Evolutionary conservation across 352 stramenopile species (phyloP).

Genomic region (Phytophthora pistaciae): DNA sequence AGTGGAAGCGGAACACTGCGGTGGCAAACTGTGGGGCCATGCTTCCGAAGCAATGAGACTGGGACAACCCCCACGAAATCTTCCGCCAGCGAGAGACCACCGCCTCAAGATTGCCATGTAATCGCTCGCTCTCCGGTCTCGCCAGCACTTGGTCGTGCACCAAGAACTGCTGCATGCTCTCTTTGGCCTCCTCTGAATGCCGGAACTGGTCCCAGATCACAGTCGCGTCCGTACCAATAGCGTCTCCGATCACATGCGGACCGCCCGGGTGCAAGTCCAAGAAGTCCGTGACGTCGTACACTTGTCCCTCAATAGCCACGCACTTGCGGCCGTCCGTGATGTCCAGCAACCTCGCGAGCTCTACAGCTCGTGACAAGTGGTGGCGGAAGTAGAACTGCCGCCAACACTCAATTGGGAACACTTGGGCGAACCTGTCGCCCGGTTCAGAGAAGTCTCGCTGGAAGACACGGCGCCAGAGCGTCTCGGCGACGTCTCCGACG

Average conservation of each 20-base stretch:
- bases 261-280: conserved; percentile 73
- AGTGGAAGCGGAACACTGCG: conserved; percentile 50
- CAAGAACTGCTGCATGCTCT: conserved; percentile 70
- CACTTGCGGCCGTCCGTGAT: conserved; percentile 56
- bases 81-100: conserved; percentile 57
- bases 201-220: conserved; percentile 78
- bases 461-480: conserved; percentile 66
- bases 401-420: conserved; percentile 68
- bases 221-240: conserved; percentile 73
- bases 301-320: conserved; percentile 64
- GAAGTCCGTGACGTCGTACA: conserved; percentile 80
- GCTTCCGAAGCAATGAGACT: conserved; percentile 60
- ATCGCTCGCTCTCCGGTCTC: conserved; percentile 22
- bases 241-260: conserved; percentile 77
- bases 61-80: conserved; percentile 62
- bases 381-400: conserved; percentile 82
- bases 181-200: conserved; percentile 69
- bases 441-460: conserved; percentile 61
- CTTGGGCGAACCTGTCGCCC: conserved; percentile 52
- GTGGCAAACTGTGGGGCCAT: conserved; percentile 53
- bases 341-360: conserved; percentile 62
- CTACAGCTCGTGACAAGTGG: conserved; percentile 68
- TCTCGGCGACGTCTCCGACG: conserved; percentile 43
- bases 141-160: conserved; percentile 57
- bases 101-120: conserved; percentile 48